These are phyloP conservation scores for Tripterygium wilfordii DNA, from an alignment of 177 flowering plant genomes.

Conservation along the genomic window DNA sequence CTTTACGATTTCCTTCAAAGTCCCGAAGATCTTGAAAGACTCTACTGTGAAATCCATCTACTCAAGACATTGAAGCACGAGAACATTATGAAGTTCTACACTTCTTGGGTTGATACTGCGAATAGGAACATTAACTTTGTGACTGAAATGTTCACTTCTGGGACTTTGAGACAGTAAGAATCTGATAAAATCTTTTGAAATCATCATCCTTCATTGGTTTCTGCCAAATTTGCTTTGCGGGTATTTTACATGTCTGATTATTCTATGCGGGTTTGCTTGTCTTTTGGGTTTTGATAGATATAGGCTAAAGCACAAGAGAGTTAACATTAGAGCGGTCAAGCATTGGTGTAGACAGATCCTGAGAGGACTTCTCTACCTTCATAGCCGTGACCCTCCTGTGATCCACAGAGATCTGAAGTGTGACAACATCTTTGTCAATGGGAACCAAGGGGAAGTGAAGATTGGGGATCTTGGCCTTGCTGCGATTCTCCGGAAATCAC, in stretches of 20 bases:
- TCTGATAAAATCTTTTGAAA: neutral
- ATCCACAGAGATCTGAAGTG: slow-evolving; percentile 56
- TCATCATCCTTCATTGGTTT: neutral
- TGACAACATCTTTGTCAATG: slow-evolving; percentile 55
- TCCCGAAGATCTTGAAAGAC: slow-evolving; percentile 73
- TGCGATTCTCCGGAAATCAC: slow-evolving; percentile 41
- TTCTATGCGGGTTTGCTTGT: neutral
- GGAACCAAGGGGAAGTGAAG: slow-evolving; percentile 44
- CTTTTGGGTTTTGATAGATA: slow-evolving; percentile 21
- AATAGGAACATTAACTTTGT: slow-evolving; percentile 67
- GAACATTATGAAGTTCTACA: slow-evolving; percentile 68
- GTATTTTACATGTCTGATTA: slow-evolving; percentile 3
- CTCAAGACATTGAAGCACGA: slow-evolving; percentile 63
- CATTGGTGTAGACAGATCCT: slow-evolving; percentile 59
- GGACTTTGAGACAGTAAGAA: slow-evolving; percentile 67
- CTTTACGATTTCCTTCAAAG: slow-evolving; percentile 60
- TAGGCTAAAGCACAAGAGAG: slow-evolving; percentile 47
- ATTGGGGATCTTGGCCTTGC: slow-evolving; percentile 36
- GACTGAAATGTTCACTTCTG: slow-evolving; percentile 79
- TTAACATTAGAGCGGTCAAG: slow-evolving; percentile 50
- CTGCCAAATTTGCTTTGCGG: neutral
- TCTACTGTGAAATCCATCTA: slow-evolving; percentile 69
- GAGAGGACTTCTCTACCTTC: slow-evolving; percentile 48
- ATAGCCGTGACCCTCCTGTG: slow-evolving; percentile 50
- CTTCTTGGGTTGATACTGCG: slow-evolving; percentile 71